These are phyloP conservation scores for Pseudozyma sp. DNA, from an alignment of 1,284 basidiomycete species.

Conservation along the genomic window DNA sequence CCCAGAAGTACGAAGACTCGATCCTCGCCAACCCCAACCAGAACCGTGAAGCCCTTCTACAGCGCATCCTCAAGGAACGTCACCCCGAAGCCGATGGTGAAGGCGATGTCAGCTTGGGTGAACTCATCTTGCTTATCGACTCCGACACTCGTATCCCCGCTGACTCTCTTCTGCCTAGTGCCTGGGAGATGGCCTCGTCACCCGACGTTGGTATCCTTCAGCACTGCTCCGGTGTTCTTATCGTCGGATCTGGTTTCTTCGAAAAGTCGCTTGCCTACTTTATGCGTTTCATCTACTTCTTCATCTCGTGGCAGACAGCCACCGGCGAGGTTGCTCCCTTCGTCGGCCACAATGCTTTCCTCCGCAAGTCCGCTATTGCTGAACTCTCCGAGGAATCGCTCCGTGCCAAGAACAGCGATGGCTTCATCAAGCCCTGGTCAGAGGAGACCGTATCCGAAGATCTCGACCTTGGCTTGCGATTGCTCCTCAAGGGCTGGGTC, in stretches of 20 bases:
- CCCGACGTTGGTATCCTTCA: slow-evolving; percentile 85
- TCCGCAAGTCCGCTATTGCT: slow-evolving; percentile 76
- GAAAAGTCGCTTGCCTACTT: slow-evolving; percentile 88
- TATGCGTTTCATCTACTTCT: slow-evolving; percentile 57
- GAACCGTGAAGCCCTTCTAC: slow-evolving; percentile 18
- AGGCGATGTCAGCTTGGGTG: slow-evolving; percentile 57
- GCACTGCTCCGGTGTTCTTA: slow-evolving; percentile 84
- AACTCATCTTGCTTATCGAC: slow-evolving; percentile 71
- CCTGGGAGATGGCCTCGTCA: slow-evolving; percentile 80
- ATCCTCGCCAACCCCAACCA: slow-evolving; percentile 68
- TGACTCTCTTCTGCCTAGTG: slow-evolving; percentile 86
- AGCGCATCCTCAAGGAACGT: slow-evolving; percentile 36
- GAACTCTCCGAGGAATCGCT: slow-evolving; percentile 76
- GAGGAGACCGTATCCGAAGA: slow-evolving; percentile 85
- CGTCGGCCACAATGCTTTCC: slow-evolving; percentile 79
- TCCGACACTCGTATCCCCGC: slow-evolving; percentile 86
- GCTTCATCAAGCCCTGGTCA: slow-evolving; percentile 79
- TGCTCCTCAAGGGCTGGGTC: slow-evolving; percentile 73
- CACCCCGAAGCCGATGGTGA: slow-evolving; percentile 68
- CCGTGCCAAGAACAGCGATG: slow-evolving; percentile 75
- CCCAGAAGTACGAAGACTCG: slow-evolving; percentile 80
- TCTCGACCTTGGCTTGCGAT: slow-evolving; percentile 78
- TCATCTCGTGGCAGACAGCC: slow-evolving; percentile 71
- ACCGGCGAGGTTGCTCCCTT: slow-evolving; percentile 74
- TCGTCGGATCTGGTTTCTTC: slow-evolving; percentile 85